Base-by-base conservation (phyloP, 1,139 yeast species). In the Diutina catenulata region DNA sequence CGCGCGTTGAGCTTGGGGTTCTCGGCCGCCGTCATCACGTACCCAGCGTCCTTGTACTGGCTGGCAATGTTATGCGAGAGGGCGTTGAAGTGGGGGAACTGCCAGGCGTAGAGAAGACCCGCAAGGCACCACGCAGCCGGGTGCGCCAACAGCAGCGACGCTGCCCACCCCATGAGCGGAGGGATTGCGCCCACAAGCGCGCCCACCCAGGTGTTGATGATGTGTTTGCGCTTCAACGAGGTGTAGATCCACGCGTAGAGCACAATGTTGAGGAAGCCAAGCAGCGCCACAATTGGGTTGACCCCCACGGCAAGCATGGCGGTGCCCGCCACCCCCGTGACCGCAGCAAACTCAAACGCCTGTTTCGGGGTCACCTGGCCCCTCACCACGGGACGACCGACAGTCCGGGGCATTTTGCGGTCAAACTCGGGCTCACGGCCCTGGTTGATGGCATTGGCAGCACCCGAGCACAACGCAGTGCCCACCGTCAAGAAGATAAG, bases 151-250 rank as follows among this genome's bases (percentile, higher is more conserved):
- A 94, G 75, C 2, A 84, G 76, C 3, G 95, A 82, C 0, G 96
- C 95, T 1, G 95, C 95, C 98, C 98, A 91, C 2, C 99, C 99
- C 99, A 91, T 91, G 39, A 93, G 68, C 24, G 99, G 99, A 1
- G 99, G 98, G 31, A 91, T 82, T 0, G 97, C 97, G 3, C 99
- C 99, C 3, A 93, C 98, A 8, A 93, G 55, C 1, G 98, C 98
- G 18, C 99, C 99, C 1, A 91, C 93, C 99, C 99, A 91, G 1
- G 99, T 91, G 56, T 91, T 91, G 35, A 82, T 55, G 38, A 91
- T 91, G 15, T 86, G 78, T 45, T 68, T 74, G 40, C 99, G 70
- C 53, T 91, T 91, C 53, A 93, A 63, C 0, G 96, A 81, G 0
- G 99, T 91, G 60, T 91, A 91, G 1, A 80, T 59, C 80, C 97